Conservation (phyloP, 2,329 filamentous ascomycete genomes). For the Phaeophleospora eucalypticola region DNA sequence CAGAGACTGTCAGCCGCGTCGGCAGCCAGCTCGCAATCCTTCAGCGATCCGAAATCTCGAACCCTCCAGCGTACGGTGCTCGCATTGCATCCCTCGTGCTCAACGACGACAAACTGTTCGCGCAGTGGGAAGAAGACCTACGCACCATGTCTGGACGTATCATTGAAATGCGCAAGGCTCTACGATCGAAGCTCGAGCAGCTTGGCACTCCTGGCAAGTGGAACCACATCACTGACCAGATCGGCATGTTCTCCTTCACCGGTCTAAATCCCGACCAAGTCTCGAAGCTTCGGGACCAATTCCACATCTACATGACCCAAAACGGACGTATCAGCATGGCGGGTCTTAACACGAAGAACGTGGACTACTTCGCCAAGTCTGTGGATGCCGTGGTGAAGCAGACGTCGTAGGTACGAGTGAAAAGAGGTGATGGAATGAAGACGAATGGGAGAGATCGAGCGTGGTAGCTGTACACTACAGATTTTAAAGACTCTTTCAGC, state of each 20-base stretch:
- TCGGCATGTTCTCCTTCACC: slow-evolving; percentile 98
- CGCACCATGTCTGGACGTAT: slow-evolving; percentile 93
- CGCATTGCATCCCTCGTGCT: slow-evolving; percentile 80
- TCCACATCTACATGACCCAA: slow-evolving; percentile 89
- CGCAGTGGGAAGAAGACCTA: slow-evolving; percentile 89
- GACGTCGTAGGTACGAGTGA: slow-evolving; percentile 24
- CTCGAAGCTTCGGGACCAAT: slow-evolving; percentile 61
- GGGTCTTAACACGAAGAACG: slow-evolving; percentile 85
- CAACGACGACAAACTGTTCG: slow-evolving; percentile 76
- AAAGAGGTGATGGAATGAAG: neutral
- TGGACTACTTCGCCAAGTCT: slow-evolving; percentile 89
- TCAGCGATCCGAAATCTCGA: slow-evolving; percentile 95
- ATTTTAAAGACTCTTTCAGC: neutral
- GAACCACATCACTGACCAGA: slow-evolving; percentile 98
- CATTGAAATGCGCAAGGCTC: slow-evolving; percentile 77
- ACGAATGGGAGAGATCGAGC: neutral
- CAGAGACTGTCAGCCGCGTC: slow-evolving; percentile 59
- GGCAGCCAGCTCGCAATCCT: slow-evolving; percentile 87
- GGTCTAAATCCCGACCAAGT: slow-evolving; percentile 73
- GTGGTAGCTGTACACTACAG: slow-evolving; percentile 1
- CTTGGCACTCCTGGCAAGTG: slow-evolving; percentile 83
- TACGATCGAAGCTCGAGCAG: slow-evolving; percentile 77
- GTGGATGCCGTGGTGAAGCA: slow-evolving; percentile 77
- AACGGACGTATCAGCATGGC: slow-evolving; percentile 98
- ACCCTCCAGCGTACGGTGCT: slow-evolving; percentile 91